A percentile compares a stretch with the other conserved stretches of the same genome.
phyloP scores from a whole-genome alignment of 129 eudicot genomes.

The Scalesia atractyloides region DNA sequence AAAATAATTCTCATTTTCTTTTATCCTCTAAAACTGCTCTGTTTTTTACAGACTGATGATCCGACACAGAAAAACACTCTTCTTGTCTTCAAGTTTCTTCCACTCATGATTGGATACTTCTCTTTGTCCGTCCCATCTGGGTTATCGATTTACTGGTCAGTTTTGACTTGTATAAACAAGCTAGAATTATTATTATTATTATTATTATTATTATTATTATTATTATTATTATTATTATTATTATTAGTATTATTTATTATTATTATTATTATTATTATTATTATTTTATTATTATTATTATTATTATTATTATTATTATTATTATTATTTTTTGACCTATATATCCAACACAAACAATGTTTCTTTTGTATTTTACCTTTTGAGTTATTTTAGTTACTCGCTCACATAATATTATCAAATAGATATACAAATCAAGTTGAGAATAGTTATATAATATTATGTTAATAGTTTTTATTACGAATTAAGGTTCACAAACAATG shows the following conservation, averaged over 20 bases:
- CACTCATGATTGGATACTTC: slow-evolving; percentile 97
- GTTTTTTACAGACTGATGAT: slow-evolving; percentile 78
- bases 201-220: no score
- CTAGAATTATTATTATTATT: no score
- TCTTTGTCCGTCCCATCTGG: slow-evolving; percentile 99
- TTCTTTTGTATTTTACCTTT: background rate
- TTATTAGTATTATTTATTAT: no score
- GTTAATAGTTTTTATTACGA: background rate
- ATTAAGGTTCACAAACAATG: slow-evolving; percentile 90
- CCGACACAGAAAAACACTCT: slow-evolving; percentile 95
- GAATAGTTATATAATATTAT: background rate
- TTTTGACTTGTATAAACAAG: no score
- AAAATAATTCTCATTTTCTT: slow-evolving; percentile 15
- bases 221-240: no score
- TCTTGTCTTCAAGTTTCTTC: slow-evolving; percentile 93
- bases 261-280: no score
- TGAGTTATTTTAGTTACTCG: background rate
- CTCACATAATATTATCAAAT: background rate
- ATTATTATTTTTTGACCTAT: no score
- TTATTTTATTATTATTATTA: no score
- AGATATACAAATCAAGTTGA: slow-evolving; percentile 1
- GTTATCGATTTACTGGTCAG: slow-evolving; percentile 89
- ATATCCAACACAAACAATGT: no score
- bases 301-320: no score
- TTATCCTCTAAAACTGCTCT: slow-evolving; percentile 24